phyloP scores from a whole-genome alignment of 208 protist species.

The Acanthamoeba triangularis region DNA sequence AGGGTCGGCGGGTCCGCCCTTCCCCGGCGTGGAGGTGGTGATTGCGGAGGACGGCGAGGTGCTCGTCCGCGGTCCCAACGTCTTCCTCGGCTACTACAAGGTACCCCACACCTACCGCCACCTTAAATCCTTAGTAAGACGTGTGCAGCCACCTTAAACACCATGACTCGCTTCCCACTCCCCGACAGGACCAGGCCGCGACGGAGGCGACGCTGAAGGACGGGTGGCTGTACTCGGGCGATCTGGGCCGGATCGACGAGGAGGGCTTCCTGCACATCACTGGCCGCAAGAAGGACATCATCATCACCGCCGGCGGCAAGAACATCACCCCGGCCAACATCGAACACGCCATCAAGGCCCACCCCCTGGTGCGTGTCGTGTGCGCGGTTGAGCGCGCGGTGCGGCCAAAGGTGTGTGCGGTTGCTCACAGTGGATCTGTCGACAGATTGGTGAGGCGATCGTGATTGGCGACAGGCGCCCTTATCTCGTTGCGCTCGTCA shows the following conservation, averaged over 20 bases:
- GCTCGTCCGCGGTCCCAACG: slow-evolving; percentile 26
- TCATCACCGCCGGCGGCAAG: slow-evolving; percentile 85
- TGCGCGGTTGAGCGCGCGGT: background rate
- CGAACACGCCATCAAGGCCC: slow-evolving; percentile 72
- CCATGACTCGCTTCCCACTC: background rate
- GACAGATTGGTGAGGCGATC: slow-evolving; percentile 18
- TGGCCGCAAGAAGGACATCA: slow-evolving; percentile 85
- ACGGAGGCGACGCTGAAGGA: slow-evolving; percentile 79
- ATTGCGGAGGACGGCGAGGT: slow-evolving; percentile 79
- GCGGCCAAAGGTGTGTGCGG: too few species aligned
- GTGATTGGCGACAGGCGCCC: slow-evolving; percentile 78
- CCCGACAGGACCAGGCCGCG: background rate
- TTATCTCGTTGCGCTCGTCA: slow-evolving; percentile 71
- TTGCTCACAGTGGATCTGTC: background rate
- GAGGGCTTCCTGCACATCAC: slow-evolving; percentile 84
- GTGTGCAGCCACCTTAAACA: background rate
- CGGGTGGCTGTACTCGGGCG: slow-evolving; percentile 88
- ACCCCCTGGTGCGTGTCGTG: background rate
- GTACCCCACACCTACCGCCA: background rate
- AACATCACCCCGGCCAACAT: slow-evolving; percentile 82
- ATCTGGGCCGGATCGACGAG: slow-evolving; percentile 82
- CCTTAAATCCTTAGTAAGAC: background rate
- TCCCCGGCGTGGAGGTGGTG: slow-evolving; percentile 64
- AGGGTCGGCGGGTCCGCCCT: slow-evolving; percentile 42
- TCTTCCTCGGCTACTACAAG: slow-evolving; percentile 83